Base-by-base conservation (phyloP, 2,329 filamentous ascomycete species). In the Aspergillus sojae region DNA sequence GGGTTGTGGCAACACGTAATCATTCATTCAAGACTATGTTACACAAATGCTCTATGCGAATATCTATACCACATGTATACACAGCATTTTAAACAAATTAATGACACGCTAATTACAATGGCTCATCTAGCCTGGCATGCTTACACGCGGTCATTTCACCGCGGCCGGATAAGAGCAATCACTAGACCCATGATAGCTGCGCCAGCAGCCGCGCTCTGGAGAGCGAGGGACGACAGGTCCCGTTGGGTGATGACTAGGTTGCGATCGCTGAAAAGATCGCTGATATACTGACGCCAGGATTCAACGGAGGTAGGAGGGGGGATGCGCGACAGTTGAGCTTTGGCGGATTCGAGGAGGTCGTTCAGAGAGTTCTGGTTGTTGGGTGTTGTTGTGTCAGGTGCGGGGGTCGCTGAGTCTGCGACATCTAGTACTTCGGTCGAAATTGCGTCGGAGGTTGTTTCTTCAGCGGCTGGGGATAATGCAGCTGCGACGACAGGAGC, bases 161-260 rank as follows among this genome's bases (percentile, higher is more conserved):
- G 77, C 55, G 82, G 74, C 26, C 85, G 67, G 50, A 86, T 71
- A 48, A 88, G 67, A 5, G 83, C 82, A 58, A 90, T 70, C 45
- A 86, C 52, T 55, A 81, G 76, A 41, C 84, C 85, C 58, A 85
- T 85, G 19, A 91, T 68, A 0, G 84, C 82, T 12, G 88, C 90
- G n/a, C 91, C 91, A 0, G 87, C 84, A 32, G 86, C 83, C 9
- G 86, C 88, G 60, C 90, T 86, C 77, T 93, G 87, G 41, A 92
- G 78, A 56, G 86, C 89, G 68, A 91, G 80, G n/a, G 89, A 77
- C 2, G 91, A 92, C 36, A 90, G 79, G 70, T 94, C 91, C 58
- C 86, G 85, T 82, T 91, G 91, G 50, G 86, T 85, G 65, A 92
- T 71, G 56, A 84, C 81, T 71, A 93, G 80, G 65, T 79, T 80